Percentiles rank a stretch among this genome's conserved stretches.
These are phyloP conservation scores for Clathrospora elynae DNA, from an alignment of 2,329 filamentous ascomycete species.

Conservation along the genomic window DNA sequence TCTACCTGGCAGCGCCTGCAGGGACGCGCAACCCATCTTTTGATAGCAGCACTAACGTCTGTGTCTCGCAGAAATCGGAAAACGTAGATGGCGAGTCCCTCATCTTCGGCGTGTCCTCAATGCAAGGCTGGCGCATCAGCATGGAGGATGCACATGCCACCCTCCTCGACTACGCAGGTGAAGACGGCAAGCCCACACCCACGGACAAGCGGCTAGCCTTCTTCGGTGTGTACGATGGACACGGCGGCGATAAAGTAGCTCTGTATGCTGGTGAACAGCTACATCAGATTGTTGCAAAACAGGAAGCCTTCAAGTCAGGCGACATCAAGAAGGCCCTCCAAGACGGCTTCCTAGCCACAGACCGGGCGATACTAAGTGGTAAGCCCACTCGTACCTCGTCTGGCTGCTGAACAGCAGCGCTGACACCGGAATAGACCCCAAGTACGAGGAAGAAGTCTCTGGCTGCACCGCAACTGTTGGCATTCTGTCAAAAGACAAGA, in stretches of 20 bases:
- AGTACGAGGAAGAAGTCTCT: slow-evolving; percentile 96
- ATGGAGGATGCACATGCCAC: slow-evolving; percentile 98
- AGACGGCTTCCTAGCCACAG: slow-evolving; percentile 94
- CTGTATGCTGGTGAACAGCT: slow-evolving; percentile 90
- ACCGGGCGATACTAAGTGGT: slow-evolving; percentile 95
- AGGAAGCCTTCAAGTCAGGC: slow-evolving; percentile 88
- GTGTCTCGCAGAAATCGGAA: slow-evolving; percentile 72
- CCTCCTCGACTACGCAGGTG: slow-evolving; percentile 76
- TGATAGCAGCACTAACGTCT: slow-evolving; percentile 9
- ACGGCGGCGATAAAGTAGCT: slow-evolving; percentile 96
- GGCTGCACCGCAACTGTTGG: slow-evolving; percentile 95
- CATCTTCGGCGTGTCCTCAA: slow-evolving; percentile 92
- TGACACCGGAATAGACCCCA: slow-evolving; percentile 71
- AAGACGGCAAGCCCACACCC: slow-evolving; percentile 61
- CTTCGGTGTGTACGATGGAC: slow-evolving; percentile 97
- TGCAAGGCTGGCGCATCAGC: slow-evolving; percentile 99
- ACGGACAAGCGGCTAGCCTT: slow-evolving; percentile 81
- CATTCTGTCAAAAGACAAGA: slow-evolving; percentile 86
- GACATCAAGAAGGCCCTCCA: slow-evolving; percentile 96
- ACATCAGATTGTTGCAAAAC: slow-evolving; percentile 91
- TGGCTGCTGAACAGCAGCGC: slow-evolving; percentile 19
- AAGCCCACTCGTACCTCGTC: slow-evolving; percentile 40
- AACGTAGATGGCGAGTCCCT: slow-evolving; percentile 91
- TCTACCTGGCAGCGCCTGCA: slow-evolving; percentile 12
- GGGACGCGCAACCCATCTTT: slow-evolving; percentile 2